These are phyloP conservation scores for Suzukiozyma palmioleophila DNA, from an alignment of 1,139 yeast genomes.

Conservation along the genomic window DNA sequence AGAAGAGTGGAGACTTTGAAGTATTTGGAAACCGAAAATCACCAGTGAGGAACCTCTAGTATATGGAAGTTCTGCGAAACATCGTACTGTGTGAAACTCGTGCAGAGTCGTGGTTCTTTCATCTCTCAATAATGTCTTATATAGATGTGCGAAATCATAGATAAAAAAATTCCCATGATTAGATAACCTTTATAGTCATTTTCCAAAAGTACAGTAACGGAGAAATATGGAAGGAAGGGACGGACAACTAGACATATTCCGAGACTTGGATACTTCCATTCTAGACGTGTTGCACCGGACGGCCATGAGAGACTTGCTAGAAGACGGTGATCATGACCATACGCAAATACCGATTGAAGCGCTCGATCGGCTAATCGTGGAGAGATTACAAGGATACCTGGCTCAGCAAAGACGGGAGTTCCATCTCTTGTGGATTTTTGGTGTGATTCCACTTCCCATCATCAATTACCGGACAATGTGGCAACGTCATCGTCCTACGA, in stretches of 20 bases:
- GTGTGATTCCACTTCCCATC: slow-evolving; percentile 24
- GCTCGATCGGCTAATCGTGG: slow-evolving; percentile 10
- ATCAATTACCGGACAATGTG: slow-evolving; percentile 23
- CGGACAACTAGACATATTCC: slow-evolving; percentile 16
- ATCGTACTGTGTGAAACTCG: no score
- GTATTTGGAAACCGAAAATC: no score
- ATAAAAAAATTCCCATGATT: background rate
- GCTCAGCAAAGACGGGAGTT: slow-evolving; percentile 1
- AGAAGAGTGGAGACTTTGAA: no score
- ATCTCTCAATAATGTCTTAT: background rate
- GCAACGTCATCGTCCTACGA: slow-evolving; percentile 15
- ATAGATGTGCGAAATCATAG: slow-evolving; percentile 1
- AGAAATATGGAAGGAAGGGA: slow-evolving; percentile 4
- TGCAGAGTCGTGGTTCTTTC: no score
- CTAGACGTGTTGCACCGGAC: slow-evolving; percentile 19
- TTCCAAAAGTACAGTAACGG: background rate
- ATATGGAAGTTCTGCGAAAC: no score
- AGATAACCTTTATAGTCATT: no score
- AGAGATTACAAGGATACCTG: background rate
- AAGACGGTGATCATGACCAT: slow-evolving; percentile 13
- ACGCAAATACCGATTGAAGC: slow-evolving; percentile 12
- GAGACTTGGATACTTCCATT: slow-evolving; percentile 19
- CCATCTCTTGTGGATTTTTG: slow-evolving; percentile 15
- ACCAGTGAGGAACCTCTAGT: no score
- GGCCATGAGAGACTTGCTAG: slow-evolving; percentile 14